Evolutionary conservation across 805 yeast species (phyloP).

Genomic region (Metschnikowia santaceciliae): DNA sequence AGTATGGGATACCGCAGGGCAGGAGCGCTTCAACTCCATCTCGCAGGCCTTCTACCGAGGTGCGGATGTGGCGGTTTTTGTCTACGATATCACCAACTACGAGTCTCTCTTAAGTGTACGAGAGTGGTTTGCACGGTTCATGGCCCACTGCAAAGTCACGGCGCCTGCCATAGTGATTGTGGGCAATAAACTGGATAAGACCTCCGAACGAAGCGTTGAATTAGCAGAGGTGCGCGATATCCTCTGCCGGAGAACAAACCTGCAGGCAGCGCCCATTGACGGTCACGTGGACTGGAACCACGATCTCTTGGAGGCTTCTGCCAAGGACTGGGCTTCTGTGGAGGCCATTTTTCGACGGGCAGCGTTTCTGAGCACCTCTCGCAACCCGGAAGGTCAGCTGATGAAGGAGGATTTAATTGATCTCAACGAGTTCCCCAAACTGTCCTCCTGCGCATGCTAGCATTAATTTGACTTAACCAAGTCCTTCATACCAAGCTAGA

Average conservation of each 20-base stretch:
- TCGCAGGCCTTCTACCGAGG: slow-evolving; percentile 57
- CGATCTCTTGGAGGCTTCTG: slow-evolving; percentile 32
- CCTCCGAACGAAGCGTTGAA: slow-evolving; percentile 32
- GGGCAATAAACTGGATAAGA: slow-evolving; percentile 48
- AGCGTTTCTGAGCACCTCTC: slow-evolving; percentile 31
- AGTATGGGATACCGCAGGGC: slow-evolving; percentile 53
- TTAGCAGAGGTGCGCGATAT: slow-evolving; percentile 33
- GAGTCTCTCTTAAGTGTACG: slow-evolving; percentile 46
- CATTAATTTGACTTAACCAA: not conserved
- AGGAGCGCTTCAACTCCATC: slow-evolving; percentile 45
- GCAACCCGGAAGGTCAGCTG: not conserved
- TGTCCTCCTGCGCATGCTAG: slow-evolving; percentile 5
- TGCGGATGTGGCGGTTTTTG: slow-evolving; percentile 51
- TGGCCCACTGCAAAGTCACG: slow-evolving; percentile 45
- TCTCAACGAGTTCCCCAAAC: not conserved
- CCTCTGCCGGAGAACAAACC: slow-evolving; percentile 19
- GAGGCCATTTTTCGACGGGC: slow-evolving; percentile 33
- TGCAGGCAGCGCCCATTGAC: slow-evolving; percentile 19
- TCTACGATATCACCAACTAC: slow-evolving; percentile 52
- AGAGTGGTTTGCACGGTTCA: slow-evolving; percentile 47
- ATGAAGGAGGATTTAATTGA: not conserved
- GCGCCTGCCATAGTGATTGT: slow-evolving; percentile 48
- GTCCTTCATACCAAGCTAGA: not conserved
- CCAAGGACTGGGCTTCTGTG: slow-evolving; percentile 29
- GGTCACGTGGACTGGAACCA: slow-evolving; percentile 32